phyloP scores from a whole-genome alignment of 495 filamentous ascomycete species.

The Aspergillus avenaceus region DNA sequence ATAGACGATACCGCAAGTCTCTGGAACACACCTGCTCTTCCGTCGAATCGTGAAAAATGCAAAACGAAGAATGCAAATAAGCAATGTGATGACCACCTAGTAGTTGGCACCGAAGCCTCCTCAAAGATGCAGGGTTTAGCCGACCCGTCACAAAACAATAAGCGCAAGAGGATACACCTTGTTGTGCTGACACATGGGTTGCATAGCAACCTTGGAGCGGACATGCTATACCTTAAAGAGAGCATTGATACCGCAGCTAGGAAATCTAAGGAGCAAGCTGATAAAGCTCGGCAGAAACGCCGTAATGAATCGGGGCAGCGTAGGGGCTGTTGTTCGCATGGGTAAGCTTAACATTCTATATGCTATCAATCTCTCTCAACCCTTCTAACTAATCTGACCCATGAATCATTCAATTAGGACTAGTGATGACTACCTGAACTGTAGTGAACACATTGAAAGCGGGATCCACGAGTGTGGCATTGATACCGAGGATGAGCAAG shows the following conservation, averaged over 20 bases:
- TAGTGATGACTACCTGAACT: not conserved
- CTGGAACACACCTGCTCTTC: slow-evolving; percentile 86
- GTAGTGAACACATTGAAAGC: slow-evolving; percentile 21
- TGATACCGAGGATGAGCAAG: slow-evolving; percentile 72
- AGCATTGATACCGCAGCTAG: slow-evolving; percentile 82
- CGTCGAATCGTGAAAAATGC: slow-evolving; percentile 52
- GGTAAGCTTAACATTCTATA: too few species aligned
- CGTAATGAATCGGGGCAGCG: not conserved
- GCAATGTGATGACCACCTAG: not conserved
- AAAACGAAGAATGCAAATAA: slow-evolving; percentile 22
- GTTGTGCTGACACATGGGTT: slow-evolving; percentile 92
- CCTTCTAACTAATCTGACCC: too few species aligned
- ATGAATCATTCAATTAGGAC: too few species aligned
- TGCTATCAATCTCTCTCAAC: too few species aligned
- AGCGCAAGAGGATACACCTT: slow-evolving; percentile 65
- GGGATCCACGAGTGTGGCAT: slow-evolving; percentile 18
- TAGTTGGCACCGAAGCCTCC: not conserved
- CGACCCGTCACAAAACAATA: not conserved
- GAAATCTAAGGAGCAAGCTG: slow-evolving; percentile 59
- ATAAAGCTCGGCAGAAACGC: slow-evolving; percentile 2
- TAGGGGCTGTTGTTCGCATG: too few species aligned
- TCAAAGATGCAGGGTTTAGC: not conserved
- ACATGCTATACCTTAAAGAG: slow-evolving; percentile 97
- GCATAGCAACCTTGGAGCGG: slow-evolving; percentile 93
- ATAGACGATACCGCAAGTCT: slow-evolving; percentile 84